These are phyloP conservation scores for Cucumis melo DNA, from an alignment of 306 rosid genomes.

Conservation along the genomic window DNA sequence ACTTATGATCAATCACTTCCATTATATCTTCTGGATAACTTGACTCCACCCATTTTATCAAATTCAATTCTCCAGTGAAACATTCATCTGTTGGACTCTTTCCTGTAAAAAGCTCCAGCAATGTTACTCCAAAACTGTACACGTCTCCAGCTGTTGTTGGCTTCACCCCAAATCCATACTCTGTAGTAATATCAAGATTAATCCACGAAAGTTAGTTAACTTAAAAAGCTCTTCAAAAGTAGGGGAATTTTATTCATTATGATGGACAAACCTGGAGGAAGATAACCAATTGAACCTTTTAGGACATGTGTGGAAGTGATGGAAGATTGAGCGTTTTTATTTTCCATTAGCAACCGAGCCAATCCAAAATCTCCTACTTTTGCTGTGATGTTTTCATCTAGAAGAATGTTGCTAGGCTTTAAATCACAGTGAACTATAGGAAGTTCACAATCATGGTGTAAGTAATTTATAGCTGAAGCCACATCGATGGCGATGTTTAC, in stretches of 20 bases:
- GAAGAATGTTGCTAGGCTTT: conserved; percentile 68
- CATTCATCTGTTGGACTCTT: conserved; percentile 43
- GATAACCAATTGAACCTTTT: conserved; percentile 66
- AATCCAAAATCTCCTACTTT: conserved; percentile 73
- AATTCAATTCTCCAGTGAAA: conserved; percentile 34
- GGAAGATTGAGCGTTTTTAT: conserved; percentile 17
- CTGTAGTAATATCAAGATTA: conserved; percentile 22
- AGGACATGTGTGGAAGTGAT: conserved; percentile 40
- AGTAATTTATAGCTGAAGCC: conserved; percentile 29
- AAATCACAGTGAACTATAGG: conserved; percentile 58
- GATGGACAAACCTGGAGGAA: conserved; percentile 56
- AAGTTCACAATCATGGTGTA: conserved; percentile 49
- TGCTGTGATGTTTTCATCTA: conserved; percentile 46
- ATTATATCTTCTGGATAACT: conserved; percentile 19
- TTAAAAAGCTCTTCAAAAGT: background rate
- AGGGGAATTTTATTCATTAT: background rate
- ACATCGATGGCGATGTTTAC: conserved; percentile 33
- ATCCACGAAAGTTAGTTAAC: background rate
- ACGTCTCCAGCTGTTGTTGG: conserved; percentile 55
- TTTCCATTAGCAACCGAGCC: conserved; percentile 43
- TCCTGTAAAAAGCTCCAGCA: conserved; percentile 47
- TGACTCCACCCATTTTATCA: conserved; percentile 44
- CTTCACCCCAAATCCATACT: conserved; percentile 51
- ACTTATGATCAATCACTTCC: conserved; percentile 36
- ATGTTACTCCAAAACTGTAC: conserved; percentile 53